Evolutionary conservation across 305 asterid species (phyloP), one percentile per base, ranked within the genome.

Genomic region (Striga hermonthica): DNA sequence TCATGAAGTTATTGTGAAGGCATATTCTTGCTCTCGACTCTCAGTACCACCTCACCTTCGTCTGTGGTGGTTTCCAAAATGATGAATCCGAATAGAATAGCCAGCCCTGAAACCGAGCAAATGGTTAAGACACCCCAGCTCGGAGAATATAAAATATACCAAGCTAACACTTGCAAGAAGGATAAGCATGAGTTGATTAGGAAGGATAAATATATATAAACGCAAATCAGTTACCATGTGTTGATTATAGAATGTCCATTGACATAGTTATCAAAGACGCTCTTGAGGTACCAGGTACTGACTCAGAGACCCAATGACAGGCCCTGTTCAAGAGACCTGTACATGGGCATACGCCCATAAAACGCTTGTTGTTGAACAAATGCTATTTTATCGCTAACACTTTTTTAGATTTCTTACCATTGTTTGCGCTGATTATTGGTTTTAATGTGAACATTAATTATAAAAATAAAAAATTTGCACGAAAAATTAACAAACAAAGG

Each of bases 11-110:
- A 22, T 22, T 22, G 31, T 22, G 31, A 58, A 53, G 14, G 63
- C 15, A 67, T 11, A 48, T 64, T 36, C 53, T 60, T 44, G 10
- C 63, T 36, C 58, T 28, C 31, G 31, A 22, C 31, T 22, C 31
- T 22, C 31, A 65, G 60, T 38, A 57, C 44, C 44, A 28, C 72
- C 47, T 55, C 80, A 93, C 98, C 93, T 93, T 81, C 96, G 90
- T 90, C 77, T 90, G 99, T 38, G 95, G 92, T 58, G 99, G 95
- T 72, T 90, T 86, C 99, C 99, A 93, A 80, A 86, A 93, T 45
- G 88, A 76, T 37, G 97, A 86, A 63, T 93, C 95, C n/a, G 99
- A 81, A 76, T 84, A 90, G 79, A 93, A 93, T 57, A 93, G 87
- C 99, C 99, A 93, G 34, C 99, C 99, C 99, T 93, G 82, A 74